phyloP scores from a whole-genome alignment of 495 filamentous ascomycete genomes.

The Massariosphaeria phaeospora region DNA sequence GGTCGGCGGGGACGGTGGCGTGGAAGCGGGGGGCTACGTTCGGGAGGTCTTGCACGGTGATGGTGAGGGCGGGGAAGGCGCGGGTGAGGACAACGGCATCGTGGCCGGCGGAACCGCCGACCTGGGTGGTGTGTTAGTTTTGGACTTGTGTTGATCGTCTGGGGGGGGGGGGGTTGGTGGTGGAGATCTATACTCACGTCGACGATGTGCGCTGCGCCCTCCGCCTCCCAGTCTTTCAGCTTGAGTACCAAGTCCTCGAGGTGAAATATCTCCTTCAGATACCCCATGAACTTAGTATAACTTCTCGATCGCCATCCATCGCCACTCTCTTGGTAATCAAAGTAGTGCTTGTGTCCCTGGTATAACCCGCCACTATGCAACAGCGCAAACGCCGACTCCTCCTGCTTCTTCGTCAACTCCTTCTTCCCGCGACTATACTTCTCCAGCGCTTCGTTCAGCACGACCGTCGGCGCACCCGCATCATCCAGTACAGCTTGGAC shows the following conservation, averaged over 20 bases:
- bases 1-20: not conserved
- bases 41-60: slow-evolving; percentile 42
- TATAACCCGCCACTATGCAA: slow-evolving; percentile 1
- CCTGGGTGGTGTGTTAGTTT: slow-evolving; percentile 11
- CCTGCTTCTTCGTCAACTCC: not conserved
- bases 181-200: slow-evolving; percentile 41
- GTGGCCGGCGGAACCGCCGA: slow-evolving; percentile 47
- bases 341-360: not conserved
- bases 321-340: slow-evolving; percentile 7
- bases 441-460: slow-evolving; percentile 9
- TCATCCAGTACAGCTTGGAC: slow-evolving; percentile 11
- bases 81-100: slow-evolving; percentile 39
- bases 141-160: too few species aligned
- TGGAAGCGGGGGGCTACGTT: slow-evolving; percentile 30
- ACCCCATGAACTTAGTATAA: slow-evolving; percentile 20
- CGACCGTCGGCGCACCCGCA: not conserved
- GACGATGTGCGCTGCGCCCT: slow-evolving; percentile 21
- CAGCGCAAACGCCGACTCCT: slow-evolving; percentile 14
- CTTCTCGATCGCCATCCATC: slow-evolving; percentile 16
- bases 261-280: slow-evolving; percentile 10
- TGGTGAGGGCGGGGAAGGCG: slow-evolving; percentile 37
- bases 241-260: slow-evolving; percentile 16
- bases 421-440: slow-evolving; percentile 8
- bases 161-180: too few species aligned
- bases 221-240: slow-evolving; percentile 15